Base-by-base conservation (phyloP, 306 rosid species). In the Luffa acutangula region DNA sequence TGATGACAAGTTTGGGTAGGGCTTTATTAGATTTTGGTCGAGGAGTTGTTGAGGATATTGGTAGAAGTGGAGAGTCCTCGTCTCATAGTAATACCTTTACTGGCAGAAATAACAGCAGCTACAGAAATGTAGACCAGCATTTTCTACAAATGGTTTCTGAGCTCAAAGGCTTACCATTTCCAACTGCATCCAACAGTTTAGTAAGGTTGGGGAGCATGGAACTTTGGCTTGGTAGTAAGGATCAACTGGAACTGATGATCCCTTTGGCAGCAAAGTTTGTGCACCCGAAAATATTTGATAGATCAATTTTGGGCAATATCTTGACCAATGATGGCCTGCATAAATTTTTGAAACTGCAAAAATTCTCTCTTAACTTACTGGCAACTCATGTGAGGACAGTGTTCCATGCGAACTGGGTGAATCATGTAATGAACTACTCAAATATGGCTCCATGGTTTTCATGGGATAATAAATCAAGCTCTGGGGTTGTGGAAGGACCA, bases 381-480 rank as follows among this genome's bases (percentile, higher is more conserved):
- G 96, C 97, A 59, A 81, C 79, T 85, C 90, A 94, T 81, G 91
- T 94, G 97, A 92, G 81, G 84, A 81, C 81, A 73, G 85, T 92
- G 82, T 94, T 92, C 85, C 95, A 92, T 74, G 79, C 81, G 75
- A 92, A 89, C 82, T 94, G 98, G 98, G 97, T 87, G 85, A 88
- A 82, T 62, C 93, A 89, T 84, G 97, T 94, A 77, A 91, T 83
- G 87, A 87, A 87, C 73, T 87, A 87, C 73, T 87, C 97, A 82
- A 89, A 87, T 88, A 83, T 89, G 91, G 95, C 85, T 81, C 97
- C 98, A 0, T 94, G 98, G 98, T 89, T 92, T 87, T 94, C 98
- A 75, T 94, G 98, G 98, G 95, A 94, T 87, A 94, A 85, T 75
- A 83, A 84, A 76, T 78, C 88, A 82, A 81, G 83, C 82, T 85